Percentiles rank a stretch among this genome's conserved stretches.
Evolutionary conservation across 805 yeast genomes (phyloP).

Genomic region (Candida qinlingensis): DNA sequence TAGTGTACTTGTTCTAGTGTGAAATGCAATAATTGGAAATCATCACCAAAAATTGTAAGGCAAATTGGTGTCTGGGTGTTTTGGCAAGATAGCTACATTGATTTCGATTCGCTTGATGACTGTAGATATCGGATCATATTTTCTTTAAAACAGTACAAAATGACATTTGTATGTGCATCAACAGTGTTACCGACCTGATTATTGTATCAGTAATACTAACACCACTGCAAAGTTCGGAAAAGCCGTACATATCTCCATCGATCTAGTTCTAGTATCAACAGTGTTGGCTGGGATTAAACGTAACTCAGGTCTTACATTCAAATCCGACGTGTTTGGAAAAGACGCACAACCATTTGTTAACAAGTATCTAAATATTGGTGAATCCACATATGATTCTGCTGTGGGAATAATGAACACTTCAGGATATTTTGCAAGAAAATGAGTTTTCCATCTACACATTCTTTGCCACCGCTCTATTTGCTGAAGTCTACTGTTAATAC

Average conservation of each 20-base stretch:
- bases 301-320: constrained; percentile 63
- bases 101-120: no score
- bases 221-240: constrained; percentile 37
- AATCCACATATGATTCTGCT: constrained; percentile 66
- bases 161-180: neutral
- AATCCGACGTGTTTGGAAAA: constrained; percentile 39
- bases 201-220: neutral
- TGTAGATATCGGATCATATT: no score
- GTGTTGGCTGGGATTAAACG: constrained; percentile 69
- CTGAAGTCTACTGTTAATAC: no score
- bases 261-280: constrained; percentile 58
- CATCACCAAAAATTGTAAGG: neutral
- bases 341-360: constrained; percentile 46
- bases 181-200: no score
- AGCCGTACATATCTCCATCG: constrained; percentile 51
- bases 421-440: constrained; percentile 63
- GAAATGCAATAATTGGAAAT: no score
- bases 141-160: neutral
- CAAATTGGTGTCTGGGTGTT: neutral
- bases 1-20: no score
- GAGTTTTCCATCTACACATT: neutral
- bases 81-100: neutral
- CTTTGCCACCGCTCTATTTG: no score
- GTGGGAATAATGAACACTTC: constrained; percentile 69
- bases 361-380: constrained; percentile 82